These are phyloP conservation scores for Agrocybe praecox DNA, from an alignment of 768 basidiomycete species.

Conservation along the genomic window DNA sequence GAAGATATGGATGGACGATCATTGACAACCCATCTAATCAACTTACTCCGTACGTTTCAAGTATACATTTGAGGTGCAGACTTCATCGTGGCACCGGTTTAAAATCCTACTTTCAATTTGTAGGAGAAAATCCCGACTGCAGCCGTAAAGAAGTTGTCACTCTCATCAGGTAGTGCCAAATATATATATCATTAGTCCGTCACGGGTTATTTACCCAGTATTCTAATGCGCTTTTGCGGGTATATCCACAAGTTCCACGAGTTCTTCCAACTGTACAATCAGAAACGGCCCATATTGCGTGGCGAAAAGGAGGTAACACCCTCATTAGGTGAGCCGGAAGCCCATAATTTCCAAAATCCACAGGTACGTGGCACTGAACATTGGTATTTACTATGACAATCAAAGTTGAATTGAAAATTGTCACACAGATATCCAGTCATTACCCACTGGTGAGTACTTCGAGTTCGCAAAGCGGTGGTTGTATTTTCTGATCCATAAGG, in stretches of 20 bases:
- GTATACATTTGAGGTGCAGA: too few relatives aligned
- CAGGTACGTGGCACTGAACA: constrained; percentile 5
- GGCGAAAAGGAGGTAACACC: constrained; percentile 6
- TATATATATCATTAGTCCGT: too few relatives aligned
- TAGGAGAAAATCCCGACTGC: constrained; percentile 22
- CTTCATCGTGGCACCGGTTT: too few relatives aligned
- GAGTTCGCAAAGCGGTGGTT: not conserved
- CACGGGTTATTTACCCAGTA: too few relatives aligned
- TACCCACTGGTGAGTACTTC: constrained; percentile 12
- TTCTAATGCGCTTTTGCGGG: not conserved
- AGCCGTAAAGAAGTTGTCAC: constrained; percentile 27
- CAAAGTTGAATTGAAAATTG: too few relatives aligned
- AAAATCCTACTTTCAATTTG: constrained; percentile 8
- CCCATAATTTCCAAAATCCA: constrained; percentile 20
- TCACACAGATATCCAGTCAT: constrained; percentile 10
- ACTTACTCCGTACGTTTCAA: not conserved
- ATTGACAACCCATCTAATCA: not conserved
- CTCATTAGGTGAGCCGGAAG: not conserved
- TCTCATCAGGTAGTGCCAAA: constrained; percentile 24
- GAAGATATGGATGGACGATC: too few relatives aligned
- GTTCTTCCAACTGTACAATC: constrained; percentile 20
- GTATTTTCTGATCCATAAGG: too few relatives aligned
- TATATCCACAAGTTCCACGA: constrained; percentile 35
- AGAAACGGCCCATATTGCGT: constrained; percentile 1
- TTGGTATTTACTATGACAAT: too few relatives aligned